Evolutionary conservation across 169 alveolate species (phyloP).

Genomic region (Eimeria sp.): DNA sequence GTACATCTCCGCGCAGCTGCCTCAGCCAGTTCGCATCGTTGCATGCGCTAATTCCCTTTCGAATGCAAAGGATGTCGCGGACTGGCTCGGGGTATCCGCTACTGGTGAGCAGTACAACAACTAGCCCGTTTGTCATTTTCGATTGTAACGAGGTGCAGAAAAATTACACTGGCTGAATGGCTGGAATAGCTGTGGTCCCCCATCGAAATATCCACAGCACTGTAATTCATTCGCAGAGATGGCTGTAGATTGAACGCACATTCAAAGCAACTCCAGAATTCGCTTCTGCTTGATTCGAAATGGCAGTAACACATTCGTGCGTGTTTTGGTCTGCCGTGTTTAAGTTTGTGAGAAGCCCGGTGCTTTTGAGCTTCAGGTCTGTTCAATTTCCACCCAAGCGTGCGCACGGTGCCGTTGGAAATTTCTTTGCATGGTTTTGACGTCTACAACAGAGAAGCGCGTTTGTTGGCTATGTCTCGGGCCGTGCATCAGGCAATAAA

Average conservation of each 20-base stretch:
- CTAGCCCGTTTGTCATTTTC: background rate
- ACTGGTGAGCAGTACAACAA: slow-evolving; percentile 62
- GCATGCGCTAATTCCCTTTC: slow-evolving; percentile 87
- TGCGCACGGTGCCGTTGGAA: slow-evolving; percentile 88
- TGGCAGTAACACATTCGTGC: background rate
- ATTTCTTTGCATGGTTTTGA: slow-evolving; percentile 89
- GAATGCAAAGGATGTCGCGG: slow-evolving; percentile 88
- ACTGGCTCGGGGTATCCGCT: slow-evolving; percentile 88
- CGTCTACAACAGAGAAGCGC: slow-evolving; percentile 92
- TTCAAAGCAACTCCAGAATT: background rate
- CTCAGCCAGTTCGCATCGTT: slow-evolving; percentile 87
- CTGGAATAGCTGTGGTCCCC: background rate
- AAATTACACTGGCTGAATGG: background rate
- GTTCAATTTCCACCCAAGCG: slow-evolving; percentile 88
- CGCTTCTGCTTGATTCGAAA: background rate
- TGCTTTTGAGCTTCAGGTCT: slow-evolving; percentile 58
- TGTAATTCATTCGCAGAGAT: background rate
- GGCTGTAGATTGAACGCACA: background rate
- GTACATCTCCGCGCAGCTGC: slow-evolving; percentile 94
- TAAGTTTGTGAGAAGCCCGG: background rate
- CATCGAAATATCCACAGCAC: background rate
- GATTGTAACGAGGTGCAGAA: background rate
- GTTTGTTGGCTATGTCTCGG: slow-evolving; percentile 95
- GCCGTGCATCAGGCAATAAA: slow-evolving; percentile 93
- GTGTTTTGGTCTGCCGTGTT: background rate